phyloP scores from a whole-genome alignment of 2,329 filamentous ascomycete species.

The Helotiales sp. region DNA sequence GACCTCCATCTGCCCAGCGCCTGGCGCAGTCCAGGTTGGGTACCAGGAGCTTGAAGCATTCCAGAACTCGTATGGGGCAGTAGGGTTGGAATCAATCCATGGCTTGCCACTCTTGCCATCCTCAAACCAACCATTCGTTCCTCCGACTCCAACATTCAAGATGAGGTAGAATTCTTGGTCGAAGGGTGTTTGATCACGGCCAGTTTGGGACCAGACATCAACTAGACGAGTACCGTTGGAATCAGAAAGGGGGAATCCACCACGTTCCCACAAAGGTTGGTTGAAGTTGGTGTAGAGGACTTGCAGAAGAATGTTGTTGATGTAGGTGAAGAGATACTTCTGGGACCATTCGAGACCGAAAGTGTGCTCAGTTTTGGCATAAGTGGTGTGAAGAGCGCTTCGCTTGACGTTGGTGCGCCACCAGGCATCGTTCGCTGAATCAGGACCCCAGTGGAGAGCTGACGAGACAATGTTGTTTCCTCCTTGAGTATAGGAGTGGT shows the following conservation, averaged over 20 bases:
- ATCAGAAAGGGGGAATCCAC: constrained; percentile 63
- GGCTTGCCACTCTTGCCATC: constrained; percentile 73
- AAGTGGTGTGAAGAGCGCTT: constrained; percentile 72
- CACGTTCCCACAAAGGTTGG: constrained; percentile 65
- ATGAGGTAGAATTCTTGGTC: constrained; percentile 77
- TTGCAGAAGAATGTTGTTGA: constrained; percentile 77
- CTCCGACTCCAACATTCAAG: constrained; percentile 73
- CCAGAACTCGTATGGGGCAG: constrained; percentile 78
- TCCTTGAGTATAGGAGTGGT: constrained; percentile 72
- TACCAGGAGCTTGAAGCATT: constrained; percentile 63
- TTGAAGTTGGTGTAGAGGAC: constrained; percentile 78
- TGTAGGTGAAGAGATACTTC: constrained; percentile 85
- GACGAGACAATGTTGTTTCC: constrained; percentile 81
- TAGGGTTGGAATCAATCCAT: constrained; percentile 69
- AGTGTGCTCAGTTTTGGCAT: constrained; percentile 67
- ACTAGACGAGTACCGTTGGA: constrained; percentile 64
- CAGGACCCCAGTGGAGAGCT: constrained; percentile 80
- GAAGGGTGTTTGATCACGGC: constrained; percentile 66
- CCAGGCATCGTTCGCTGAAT: constrained; percentile 72
- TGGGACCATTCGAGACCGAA: constrained; percentile 85
- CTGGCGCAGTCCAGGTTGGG: constrained; percentile 64
- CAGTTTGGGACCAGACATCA: constrained; percentile 65
- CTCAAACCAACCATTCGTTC: constrained; percentile 81
- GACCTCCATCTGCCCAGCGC: constrained; percentile 65
- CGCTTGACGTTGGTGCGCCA: constrained; percentile 82